A percentile compares a stretch with the other conserved stretches of the same genome.
Evolutionary conservation across 495 filamentous ascomycete species (phyloP).

Genomic region (Tuber aestivum): DNA sequence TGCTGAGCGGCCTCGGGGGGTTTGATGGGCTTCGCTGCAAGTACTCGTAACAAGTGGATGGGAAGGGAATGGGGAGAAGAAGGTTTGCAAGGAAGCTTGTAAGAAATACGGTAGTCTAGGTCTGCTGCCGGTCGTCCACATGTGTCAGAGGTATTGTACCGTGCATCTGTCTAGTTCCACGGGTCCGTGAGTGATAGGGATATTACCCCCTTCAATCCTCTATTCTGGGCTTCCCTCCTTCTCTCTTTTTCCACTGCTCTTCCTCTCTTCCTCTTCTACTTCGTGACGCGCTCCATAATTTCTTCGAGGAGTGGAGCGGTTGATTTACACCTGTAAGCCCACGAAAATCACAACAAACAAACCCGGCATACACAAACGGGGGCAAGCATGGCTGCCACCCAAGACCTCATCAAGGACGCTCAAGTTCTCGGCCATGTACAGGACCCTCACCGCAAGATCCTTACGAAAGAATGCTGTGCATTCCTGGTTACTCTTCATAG

Average conservation of each 20-base stretch:
- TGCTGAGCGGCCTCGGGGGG: not conserved
- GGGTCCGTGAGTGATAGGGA: not conserved
- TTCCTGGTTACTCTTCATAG: slow-evolving; percentile 93
- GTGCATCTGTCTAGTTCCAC: not conserved
- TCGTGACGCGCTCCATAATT: not conserved
- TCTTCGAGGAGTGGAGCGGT: not conserved
- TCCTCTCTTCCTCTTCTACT: not conserved
- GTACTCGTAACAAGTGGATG: not conserved
- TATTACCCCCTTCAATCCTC: not conserved
- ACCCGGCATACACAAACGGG: not conserved
- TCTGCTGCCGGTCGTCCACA: not conserved
- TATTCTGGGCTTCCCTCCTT: not conserved
- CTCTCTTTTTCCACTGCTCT: not conserved
- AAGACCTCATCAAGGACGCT: slow-evolving; percentile 79
- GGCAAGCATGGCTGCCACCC: slow-evolving; percentile 60
- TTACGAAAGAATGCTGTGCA: slow-evolving; percentile 81
- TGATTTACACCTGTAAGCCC: not conserved
- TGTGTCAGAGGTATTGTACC: not conserved
- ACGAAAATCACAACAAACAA: not conserved
- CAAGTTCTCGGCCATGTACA: slow-evolving; percentile 71
- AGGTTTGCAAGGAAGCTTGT: not conserved
- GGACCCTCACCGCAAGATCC: slow-evolving; percentile 78
- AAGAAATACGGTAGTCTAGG: not conserved
- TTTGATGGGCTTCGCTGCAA: not conserved
- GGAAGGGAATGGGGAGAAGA: not conserved